Evolutionary conservation across 1,284 basidiomycete species (phyloP), one percentile per base, ranked within the genome.

Genomic region (Jaminaea rosea): DNA sequence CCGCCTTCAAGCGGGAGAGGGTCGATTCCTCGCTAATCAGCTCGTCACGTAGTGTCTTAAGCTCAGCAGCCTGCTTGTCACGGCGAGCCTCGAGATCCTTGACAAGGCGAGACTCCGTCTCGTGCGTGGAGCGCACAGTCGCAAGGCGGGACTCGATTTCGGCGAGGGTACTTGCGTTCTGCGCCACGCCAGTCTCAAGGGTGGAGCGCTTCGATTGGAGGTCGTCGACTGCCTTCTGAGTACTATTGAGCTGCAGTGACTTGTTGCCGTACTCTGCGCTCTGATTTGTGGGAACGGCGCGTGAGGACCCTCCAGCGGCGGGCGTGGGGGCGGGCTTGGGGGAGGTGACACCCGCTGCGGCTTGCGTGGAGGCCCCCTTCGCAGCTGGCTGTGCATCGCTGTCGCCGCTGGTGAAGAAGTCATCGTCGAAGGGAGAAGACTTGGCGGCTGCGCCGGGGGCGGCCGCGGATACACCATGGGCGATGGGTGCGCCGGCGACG

Each of bases 21-120:
- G 96, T 90, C 68, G 88, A 91, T 76, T 98, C 92, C 3, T 86
- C 85, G 44, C 81, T 80, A 62, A 99, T 98, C 28, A 96, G 78
- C 48, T 94, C 86, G 51, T 86, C 82, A 47, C 83, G 81, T 1
- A 84, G 76, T 69, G 82, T 84, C 65, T 84, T 80, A n/a, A 96
- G 84, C 34, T 87, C 84, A 2, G 79, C 78, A 2, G 78, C 79
- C 76, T 96, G 91, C n/a, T 80, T 79, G 0, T 79, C 76, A 47
- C 83, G 82, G 3, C 88, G 82, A 42, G 85, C 82, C 54, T 84
- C 83, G 15, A 98, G 80, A 8, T 84, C 81, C 17, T 81, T 76
- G 27, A 97, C 80, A 7, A 87, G 76, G 49, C 81, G 83, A 10
- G 81, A 83, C 77, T 98, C 94, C 0, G 83, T 84, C 70, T 93